Percentiles rank a stretch among this genome's conserved stretches.
These are phyloP conservation scores for Arthrobotrys iridis DNA, from an alignment of 2,329 filamentous ascomycete species.

Conservation along the genomic window DNA sequence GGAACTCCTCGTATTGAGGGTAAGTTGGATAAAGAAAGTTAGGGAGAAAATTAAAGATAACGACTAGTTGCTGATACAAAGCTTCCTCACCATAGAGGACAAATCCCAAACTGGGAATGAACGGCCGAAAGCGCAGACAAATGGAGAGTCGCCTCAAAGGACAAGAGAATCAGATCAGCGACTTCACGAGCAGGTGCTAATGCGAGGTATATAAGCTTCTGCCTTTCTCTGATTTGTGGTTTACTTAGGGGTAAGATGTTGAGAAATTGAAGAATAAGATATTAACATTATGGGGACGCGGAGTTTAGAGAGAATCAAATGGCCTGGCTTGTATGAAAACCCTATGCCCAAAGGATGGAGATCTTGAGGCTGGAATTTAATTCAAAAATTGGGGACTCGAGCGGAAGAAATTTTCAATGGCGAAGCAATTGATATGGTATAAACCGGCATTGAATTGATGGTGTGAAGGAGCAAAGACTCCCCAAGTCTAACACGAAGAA, in stretches of 20 bases:
- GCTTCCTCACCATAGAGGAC: no score
- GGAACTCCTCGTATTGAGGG: no score
- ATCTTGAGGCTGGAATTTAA: neutral
- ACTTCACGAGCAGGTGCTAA: neutral
- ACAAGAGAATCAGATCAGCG: neutral
- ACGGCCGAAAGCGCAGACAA: neutral
- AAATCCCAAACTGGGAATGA: neutral
- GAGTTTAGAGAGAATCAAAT: neutral
- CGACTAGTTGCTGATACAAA: no score
- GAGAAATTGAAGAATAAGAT: neutral
- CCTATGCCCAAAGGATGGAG: neutral
- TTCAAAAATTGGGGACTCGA: neutral
- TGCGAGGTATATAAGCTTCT: neutral
- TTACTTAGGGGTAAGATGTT: neutral
- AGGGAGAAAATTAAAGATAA: no score
- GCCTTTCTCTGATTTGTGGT: neutral
- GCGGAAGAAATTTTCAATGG: neutral
- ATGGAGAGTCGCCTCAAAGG: neutral
- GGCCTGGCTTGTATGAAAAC: conserved; percentile 2
- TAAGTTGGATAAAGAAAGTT: no score
- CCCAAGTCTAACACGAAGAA: no score
- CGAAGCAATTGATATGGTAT: neutral
- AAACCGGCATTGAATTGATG: no score
- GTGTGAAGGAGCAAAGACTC: no score
- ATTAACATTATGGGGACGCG: neutral